Evolutionary conservation across 192 early-diverging fungal genomes (phyloP).

Genomic region (Gaertneriomyces semiglobifer): DNA sequence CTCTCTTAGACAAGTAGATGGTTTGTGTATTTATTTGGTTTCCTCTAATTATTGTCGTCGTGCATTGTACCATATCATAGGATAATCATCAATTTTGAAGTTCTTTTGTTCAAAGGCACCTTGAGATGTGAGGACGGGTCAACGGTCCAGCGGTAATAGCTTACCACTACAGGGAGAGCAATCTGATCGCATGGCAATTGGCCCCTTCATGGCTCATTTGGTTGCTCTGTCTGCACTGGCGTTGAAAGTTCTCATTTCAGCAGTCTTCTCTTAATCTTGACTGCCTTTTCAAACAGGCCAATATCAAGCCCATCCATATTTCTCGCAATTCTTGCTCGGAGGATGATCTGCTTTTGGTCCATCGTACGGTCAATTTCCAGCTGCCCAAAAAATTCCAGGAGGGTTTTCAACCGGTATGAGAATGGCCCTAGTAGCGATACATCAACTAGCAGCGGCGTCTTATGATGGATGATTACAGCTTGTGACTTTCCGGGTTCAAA

Average conservation of each 20-base stretch:
- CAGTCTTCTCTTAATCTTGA: slow-evolving; percentile 19
- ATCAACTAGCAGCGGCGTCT: slow-evolving; percentile 26
- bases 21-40: no score
- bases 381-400: slow-evolving; percentile 37
- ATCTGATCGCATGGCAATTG: no score
- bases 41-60: no score
- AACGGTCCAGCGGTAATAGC: no score
- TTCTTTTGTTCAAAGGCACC: no score
- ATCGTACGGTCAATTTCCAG: slow-evolving; percentile 22
- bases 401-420: slow-evolving; percentile 23
- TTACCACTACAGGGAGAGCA: no score
- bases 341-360: slow-evolving; percentile 10
- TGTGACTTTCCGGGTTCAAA: slow-evolving; percentile 17
- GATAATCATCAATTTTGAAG: no score
- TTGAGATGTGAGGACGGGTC: no score
- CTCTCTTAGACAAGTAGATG: not conserved
- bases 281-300: slow-evolving; percentile 32
- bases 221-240: no score
- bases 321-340: slow-evolving; percentile 32
- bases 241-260: no score
- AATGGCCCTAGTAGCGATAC: slow-evolving; percentile 33
- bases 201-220: no score
- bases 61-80: no score
- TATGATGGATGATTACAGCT: slow-evolving; percentile 16
- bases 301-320: slow-evolving; percentile 42